Evolutionary conservation across 2,329 filamentous ascomycete species (phyloP).

Genomic region (Ceratocystis destructans): DNA sequence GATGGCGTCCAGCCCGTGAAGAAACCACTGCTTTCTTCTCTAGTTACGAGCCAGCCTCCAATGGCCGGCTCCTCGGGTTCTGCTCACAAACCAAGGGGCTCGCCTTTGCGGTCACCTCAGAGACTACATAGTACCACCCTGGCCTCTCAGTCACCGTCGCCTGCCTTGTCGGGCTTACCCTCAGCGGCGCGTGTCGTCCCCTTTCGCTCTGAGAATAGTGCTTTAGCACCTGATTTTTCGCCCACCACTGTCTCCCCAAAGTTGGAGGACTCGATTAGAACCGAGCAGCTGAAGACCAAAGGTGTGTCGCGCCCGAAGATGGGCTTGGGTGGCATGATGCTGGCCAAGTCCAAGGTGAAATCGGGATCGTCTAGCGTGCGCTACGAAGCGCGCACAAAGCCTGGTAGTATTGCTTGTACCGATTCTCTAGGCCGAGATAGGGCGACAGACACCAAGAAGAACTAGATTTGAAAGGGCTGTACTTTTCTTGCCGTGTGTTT

Average conservation of each 20-base stretch:
- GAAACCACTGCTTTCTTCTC: background rate
- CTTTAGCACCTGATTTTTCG: background rate
- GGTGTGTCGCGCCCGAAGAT: background rate
- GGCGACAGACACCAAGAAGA: background rate
- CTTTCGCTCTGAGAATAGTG: background rate
- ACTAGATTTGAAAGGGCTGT: background rate
- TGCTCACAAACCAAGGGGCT: background rate
- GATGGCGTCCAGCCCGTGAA: background rate
- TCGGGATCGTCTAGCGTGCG: background rate
- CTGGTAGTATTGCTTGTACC: background rate
- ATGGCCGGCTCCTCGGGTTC: background rate
- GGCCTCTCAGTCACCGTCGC: background rate
- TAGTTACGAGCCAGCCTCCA: background rate
- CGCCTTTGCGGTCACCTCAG: background rate
- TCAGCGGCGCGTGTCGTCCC: background rate
- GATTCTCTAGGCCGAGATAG: background rate
- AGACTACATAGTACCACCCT: background rate
- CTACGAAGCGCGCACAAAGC: background rate
- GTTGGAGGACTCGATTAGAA: background rate
- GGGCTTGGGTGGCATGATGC: background rate
- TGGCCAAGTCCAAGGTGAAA: background rate
- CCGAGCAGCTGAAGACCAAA: background rate
- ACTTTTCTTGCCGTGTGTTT: background rate
- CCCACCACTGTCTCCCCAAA: background rate
- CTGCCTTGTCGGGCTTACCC: background rate